Percentiles rank a stretch among this genome's conserved stretches.
Conservation (phyloP, 2,329 filamentous ascomycete species). For the Colletotrichum endophyticum region DNA sequence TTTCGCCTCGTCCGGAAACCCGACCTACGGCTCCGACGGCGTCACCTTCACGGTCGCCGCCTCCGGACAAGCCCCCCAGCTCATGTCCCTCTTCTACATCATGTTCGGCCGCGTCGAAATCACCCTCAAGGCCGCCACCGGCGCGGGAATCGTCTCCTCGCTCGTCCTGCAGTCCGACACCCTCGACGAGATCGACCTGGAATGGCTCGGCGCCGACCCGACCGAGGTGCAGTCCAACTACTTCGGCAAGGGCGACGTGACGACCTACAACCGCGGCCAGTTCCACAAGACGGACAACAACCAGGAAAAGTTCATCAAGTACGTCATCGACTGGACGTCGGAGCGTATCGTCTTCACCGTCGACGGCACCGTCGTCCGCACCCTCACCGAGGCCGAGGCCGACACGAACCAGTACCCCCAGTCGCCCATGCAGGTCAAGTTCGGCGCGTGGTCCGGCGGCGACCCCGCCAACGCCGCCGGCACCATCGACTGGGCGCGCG, state of each 20-base stretch:
- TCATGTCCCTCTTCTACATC: conserved; percentile 94
- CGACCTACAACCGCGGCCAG: conserved; percentile 84
- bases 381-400: conserved; percentile 73
- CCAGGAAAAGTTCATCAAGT: conserved; percentile 81
- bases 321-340: conserved; percentile 90
- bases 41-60: conserved; percentile 80
- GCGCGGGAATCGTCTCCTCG: conserved; percentile 91
- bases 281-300: conserved; percentile 75
- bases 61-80: conserved; percentile 83
- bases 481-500: conserved; percentile 89
- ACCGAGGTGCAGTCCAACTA: conserved; percentile 93
- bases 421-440: conserved; percentile 92
- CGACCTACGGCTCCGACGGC: conserved; percentile 78
- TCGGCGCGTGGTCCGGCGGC: conserved; percentile 91
- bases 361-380: conserved; percentile 77
- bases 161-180: conserved; percentile 89
- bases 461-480: conserved; percentile 80
- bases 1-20: conserved; percentile 73
- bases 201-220: conserved; percentile 85
- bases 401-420: conserved; percentile 84
- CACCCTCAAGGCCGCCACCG: conserved; percentile 83
- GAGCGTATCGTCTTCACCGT: conserved; percentile 88
- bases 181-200: conserved; percentile 96
- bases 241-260: conserved; percentile 90
- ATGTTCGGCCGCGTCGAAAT: conserved; percentile 96